Base-by-base conservation (phyloP, 345 rosid genomes). In the Euphorbia tirucalli region DNA sequence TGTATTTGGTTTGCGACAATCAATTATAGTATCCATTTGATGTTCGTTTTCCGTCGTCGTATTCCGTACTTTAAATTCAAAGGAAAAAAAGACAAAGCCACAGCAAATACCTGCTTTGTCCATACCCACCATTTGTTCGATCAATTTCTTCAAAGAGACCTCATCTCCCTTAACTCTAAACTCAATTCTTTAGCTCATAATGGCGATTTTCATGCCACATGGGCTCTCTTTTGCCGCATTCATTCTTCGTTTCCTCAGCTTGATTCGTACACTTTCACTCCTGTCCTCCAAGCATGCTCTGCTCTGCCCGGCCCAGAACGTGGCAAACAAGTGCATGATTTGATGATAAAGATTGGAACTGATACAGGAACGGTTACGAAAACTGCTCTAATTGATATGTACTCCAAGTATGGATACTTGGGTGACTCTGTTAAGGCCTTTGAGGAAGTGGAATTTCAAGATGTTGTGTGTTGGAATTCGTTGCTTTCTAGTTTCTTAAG, bases 381-480 rank as follows among this genome's bases (percentile, higher is more conserved):
- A 78, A 93, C 94, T 44, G 88, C 97, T 8, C 74, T 90, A 50
- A 74, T 93, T 73, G 66, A 93, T 79, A 77, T 93, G 88, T 93
- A 90, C 73, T 87, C 91, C 3, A 90, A 88, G 82, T 65, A 68
- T 16, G 86, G 88, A 13, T 48, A 18, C 57, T 76, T 93, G 75
- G 68, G 11, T 70, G 88, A 85, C 11, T 84, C 93, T 0, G 73
- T 81, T 49, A 80, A 63, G 65, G 91, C 78, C 10, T 93, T 90
- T 56, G 80, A 82, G 56, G 88, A 87, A 65, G 73, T 87, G 48
- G 84, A 83, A 66, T 74, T 61, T 11, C 84, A 77, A 78, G 93
- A 93, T 79, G 88, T 83, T 19, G 93, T 89, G 32, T 73, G 84
- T 35, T 90, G 94, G 91, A 93, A 93, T 69, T 89, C 93, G 70